These are phyloP conservation scores for Geopyxis carbonaria DNA, from an alignment of 495 filamentous ascomycete genomes.

Conservation along the genomic window DNA sequence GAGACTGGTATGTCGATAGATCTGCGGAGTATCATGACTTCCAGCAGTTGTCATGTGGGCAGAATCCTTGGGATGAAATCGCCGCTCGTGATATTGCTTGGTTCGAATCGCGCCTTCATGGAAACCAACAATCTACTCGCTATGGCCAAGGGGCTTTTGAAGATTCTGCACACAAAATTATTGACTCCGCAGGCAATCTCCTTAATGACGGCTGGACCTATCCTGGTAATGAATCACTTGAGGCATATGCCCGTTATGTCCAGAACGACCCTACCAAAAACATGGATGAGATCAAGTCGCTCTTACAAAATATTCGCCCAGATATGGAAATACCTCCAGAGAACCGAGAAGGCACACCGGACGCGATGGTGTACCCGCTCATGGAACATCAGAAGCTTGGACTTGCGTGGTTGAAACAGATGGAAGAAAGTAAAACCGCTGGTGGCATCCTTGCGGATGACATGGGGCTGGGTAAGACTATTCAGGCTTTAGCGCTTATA, in stretches of 20 bases:
- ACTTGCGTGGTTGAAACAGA: constrained; percentile 63
- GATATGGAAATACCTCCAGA: constrained; percentile 50
- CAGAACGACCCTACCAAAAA: constrained; percentile 38
- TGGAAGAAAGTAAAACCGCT: constrained; percentile 59
- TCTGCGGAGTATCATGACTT: too few species aligned
- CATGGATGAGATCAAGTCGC: constrained; percentile 45
- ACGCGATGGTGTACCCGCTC: constrained; percentile 48
- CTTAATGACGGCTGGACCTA: too few species aligned
- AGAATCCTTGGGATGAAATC: too few species aligned
- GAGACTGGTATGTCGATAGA: too few species aligned
- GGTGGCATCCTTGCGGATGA: constrained; percentile 59
- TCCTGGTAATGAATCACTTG: too few species aligned
- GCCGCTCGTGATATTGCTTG: too few species aligned
- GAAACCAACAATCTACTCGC: too few species aligned
- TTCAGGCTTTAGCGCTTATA: constrained; percentile 73
- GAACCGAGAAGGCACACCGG: constrained; percentile 55
- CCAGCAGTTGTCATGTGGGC: too few species aligned
- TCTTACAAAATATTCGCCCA: constrained; percentile 57
- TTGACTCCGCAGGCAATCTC: too few species aligned
- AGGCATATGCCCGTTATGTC: constrained; percentile 3
- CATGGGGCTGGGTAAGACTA: constrained; percentile 94
- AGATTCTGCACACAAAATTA: too few species aligned
- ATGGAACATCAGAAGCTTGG: constrained; percentile 76
- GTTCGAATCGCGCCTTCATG: too few species aligned
- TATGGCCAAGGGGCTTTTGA: too few species aligned